Conservation (phyloP, 2,329 filamentous ascomycete genomes). For the Clarireedia sp. region DNA sequence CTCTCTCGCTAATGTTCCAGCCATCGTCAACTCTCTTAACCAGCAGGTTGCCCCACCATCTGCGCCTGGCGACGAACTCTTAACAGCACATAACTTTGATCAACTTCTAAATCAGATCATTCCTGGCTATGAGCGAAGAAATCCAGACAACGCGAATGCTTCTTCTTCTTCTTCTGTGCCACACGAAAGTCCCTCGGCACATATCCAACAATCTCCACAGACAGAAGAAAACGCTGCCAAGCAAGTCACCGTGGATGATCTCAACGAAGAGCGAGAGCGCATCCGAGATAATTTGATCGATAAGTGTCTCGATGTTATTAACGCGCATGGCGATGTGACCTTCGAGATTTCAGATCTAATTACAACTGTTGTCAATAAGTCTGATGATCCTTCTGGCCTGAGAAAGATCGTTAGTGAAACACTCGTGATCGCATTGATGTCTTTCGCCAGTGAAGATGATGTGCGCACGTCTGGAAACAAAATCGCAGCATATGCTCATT, state of each 20-base stretch:
- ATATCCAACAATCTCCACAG: conserved; percentile 6
- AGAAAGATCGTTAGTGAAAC: conserved; percentile 71
- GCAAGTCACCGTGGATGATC: conserved; percentile 60
- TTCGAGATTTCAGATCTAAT: conserved; percentile 90
- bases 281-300: conserved; percentile 76
- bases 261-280: conserved; percentile 67
- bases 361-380: conserved; percentile 57
- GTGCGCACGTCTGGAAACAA: conserved; percentile 45
- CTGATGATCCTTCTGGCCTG: conserved; percentile 47
- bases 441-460: conserved; percentile 52
- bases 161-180: conserved; percentile 1
- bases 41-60: conserved; percentile 8
- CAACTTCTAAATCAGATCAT: conserved; percentile 14
- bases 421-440: conserved; percentile 75
- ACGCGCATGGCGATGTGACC: conserved; percentile 78
- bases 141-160: background rate
- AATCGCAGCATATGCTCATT: conserved; percentile 84
- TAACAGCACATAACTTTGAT: conserved; percentile 15
- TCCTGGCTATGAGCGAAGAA: conserved; percentile 1
- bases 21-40: conserved; percentile 16
- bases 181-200: conserved; percentile 1
- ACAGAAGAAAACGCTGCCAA: conserved; percentile 9
- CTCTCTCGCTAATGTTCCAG: conserved; percentile 7
- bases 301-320: conserved; percentile 81
- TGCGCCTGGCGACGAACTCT: conserved; percentile 1